Conservation (phyloP, 768 basidiomycete species). For the Gautieria morchelliformis region DNA sequence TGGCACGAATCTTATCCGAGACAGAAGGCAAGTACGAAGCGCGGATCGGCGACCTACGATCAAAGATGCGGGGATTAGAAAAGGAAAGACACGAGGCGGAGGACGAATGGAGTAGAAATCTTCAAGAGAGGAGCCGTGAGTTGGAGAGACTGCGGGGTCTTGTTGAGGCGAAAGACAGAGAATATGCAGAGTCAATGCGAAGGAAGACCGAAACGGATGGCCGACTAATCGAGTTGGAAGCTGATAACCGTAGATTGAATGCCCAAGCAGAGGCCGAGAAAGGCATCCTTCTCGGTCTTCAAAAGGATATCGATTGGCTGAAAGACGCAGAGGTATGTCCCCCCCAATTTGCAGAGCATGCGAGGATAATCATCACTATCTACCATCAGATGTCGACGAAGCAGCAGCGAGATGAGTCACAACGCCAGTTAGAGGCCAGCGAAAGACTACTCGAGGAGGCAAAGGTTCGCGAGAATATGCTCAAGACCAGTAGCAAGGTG, state of each 20-base stretch:
- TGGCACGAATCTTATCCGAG: constrained; percentile 63
- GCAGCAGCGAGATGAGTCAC: constrained; percentile 39
- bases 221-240: constrained; percentile 44
- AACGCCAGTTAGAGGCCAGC: constrained; percentile 38
- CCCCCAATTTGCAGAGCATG: not conserved
- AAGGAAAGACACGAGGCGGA: constrained; percentile 82
- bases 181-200: constrained; percentile 45
- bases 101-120: constrained; percentile 79
- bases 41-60: constrained; percentile 61
- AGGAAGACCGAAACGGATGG: constrained; percentile 35
- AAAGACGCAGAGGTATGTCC: constrained; percentile 56
- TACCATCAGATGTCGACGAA: constrained; percentile 30
- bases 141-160: constrained; percentile 58
- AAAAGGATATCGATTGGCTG: constrained; percentile 35
- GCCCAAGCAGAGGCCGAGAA: constrained; percentile 40
- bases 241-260: constrained; percentile 38
- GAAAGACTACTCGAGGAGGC: constrained; percentile 68
- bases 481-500: constrained; percentile 75
- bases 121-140: constrained; percentile 70
- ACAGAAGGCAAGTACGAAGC: constrained; percentile 71
- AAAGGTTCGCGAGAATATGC: constrained; percentile 57
- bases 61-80: constrained; percentile 55
- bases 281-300: constrained; percentile 22
- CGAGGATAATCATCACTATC: not conserved
- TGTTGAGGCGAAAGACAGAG: constrained; percentile 50